Conservation (phyloP, 208 protist genomes). For the Vickermania ingenoplastis region DNA sequence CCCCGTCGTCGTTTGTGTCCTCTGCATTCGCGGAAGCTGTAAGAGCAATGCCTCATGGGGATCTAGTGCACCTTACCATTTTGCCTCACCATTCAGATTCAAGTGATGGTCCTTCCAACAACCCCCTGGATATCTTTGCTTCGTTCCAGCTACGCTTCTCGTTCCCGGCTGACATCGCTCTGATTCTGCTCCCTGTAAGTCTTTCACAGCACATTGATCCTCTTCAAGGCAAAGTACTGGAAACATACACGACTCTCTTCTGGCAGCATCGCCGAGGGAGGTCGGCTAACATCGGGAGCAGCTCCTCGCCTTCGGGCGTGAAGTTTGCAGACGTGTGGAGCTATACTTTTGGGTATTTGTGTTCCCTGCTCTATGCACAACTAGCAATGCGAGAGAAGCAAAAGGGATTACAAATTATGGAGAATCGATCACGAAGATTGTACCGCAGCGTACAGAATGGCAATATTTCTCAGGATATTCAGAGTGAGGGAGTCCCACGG, state of each 20-base stretch:
- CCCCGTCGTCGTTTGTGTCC: conserved; percentile 13
- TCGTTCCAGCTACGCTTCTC: conserved; percentile 58
- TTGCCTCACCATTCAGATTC: not conserved
- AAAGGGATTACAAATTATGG: conserved; percentile 45
- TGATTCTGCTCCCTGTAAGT: conserved; percentile 40
- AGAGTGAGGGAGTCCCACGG: conserved; percentile 23
- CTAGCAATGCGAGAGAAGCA: conserved; percentile 49
- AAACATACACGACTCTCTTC: conserved; percentile 47
- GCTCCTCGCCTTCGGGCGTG: not conserved
- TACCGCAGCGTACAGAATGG: conserved; percentile 22
- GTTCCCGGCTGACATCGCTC: conserved; percentile 40
- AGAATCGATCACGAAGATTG: conserved; percentile 28
- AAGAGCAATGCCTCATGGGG: not conserved
- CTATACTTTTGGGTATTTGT: conserved; percentile 73
- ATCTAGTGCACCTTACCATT: conserved; percentile 5
- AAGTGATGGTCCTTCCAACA: not conserved
- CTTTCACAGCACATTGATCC: conserved; percentile 30
- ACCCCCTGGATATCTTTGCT: conserved; percentile 61
- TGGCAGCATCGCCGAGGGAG: conserved; percentile 45
- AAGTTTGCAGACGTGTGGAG: conserved; percentile 55
- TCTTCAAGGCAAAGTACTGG: conserved; percentile 9
- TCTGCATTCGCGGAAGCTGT: conserved; percentile 5
- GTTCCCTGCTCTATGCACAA: conserved; percentile 66
- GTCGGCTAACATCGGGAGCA: too few species aligned
- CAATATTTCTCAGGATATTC: not conserved